Conservation (phyloP, 1,284 basidiomycete genomes). For the Pyrrhoderma lamaoense region DNA sequence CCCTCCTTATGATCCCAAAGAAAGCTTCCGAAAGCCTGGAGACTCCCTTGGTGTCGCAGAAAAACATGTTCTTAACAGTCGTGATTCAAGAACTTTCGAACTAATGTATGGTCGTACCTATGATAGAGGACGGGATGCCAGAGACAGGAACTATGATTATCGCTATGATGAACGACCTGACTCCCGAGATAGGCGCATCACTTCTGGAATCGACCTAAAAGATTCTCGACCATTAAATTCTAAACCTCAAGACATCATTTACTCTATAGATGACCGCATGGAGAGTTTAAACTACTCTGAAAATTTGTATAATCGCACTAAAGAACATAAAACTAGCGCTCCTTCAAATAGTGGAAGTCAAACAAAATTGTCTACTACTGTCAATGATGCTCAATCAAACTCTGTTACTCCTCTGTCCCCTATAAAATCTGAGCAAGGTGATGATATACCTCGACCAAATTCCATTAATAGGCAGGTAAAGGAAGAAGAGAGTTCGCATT, state of each 20-base stretch:
- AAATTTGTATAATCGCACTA: neutral
- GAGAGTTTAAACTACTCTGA: constrained; percentile 1
- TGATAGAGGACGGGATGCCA: constrained; percentile 2
- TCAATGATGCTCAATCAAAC: too few species aligned
- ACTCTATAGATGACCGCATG: neutral
- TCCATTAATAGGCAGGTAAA: too few species aligned
- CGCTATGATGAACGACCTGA: constrained; percentile 9
- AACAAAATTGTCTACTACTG: neutral
- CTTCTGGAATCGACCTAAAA: neutral
- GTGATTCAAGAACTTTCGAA: constrained; percentile 6
- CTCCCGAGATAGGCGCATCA: neutral
- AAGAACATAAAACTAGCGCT: constrained; percentile 2
- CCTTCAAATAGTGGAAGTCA: neutral
- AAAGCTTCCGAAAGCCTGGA: constrained; percentile 2
- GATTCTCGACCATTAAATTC: constrained; percentile 1
- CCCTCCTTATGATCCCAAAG: constrained; percentile 17
- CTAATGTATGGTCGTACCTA: constrained; percentile 1
- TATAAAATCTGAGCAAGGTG: neutral
- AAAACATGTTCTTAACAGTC: neutral
- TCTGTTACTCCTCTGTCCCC: neutral
- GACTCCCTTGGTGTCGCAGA: neutral
- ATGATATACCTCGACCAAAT: too few species aligned
- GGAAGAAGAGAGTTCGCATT: neutral
- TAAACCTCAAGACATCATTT: constrained; percentile 8
- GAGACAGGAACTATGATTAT: constrained; percentile 4